A percentile compares a stretch with the other conserved stretches of the same genome.
Evolutionary conservation across 73 alveolate species (phyloP).

Genomic region (Symbiodinium pilosum): DNA sequence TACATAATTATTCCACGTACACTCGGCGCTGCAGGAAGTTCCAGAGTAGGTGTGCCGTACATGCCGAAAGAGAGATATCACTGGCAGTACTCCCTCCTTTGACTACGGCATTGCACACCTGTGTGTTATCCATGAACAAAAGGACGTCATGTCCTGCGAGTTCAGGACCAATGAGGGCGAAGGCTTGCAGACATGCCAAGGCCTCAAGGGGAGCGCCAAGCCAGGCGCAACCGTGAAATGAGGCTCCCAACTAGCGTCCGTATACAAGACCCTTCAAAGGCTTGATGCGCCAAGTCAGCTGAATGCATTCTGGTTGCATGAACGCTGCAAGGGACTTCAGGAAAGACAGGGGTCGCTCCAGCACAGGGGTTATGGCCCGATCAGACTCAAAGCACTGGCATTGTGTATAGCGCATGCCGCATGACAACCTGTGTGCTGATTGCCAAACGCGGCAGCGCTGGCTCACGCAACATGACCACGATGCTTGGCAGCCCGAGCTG

Average conservation of each 20-base stretch:
- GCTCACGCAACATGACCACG: not conserved
- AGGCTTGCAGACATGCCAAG: not conserved
- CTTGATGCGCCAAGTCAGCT: not conserved
- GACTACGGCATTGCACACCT: not conserved
- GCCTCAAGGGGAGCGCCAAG: slow-evolving; percentile 7
- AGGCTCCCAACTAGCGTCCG: not conserved
- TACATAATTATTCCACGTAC: not conserved
- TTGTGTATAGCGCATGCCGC: not conserved
- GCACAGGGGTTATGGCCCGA: not conserved
- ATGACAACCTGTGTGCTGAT: not conserved
- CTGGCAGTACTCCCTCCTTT: not conserved
- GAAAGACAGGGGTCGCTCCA: no score
- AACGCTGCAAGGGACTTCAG: no score
- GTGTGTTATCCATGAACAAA: not conserved
- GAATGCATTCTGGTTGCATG: not conserved
- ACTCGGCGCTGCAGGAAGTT: not conserved
- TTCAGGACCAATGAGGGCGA: not conserved
- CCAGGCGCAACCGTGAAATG: not conserved
- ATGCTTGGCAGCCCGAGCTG: not conserved
- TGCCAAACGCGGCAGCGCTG: not conserved
- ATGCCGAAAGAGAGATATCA: not conserved
- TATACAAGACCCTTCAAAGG: not conserved
- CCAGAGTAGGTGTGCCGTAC: not conserved
- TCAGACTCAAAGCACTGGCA: not conserved
- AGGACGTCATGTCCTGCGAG: not conserved